phyloP scores from a whole-genome alignment of 2,329 filamentous ascomycete species.

The Phialophora tarda region DNA sequence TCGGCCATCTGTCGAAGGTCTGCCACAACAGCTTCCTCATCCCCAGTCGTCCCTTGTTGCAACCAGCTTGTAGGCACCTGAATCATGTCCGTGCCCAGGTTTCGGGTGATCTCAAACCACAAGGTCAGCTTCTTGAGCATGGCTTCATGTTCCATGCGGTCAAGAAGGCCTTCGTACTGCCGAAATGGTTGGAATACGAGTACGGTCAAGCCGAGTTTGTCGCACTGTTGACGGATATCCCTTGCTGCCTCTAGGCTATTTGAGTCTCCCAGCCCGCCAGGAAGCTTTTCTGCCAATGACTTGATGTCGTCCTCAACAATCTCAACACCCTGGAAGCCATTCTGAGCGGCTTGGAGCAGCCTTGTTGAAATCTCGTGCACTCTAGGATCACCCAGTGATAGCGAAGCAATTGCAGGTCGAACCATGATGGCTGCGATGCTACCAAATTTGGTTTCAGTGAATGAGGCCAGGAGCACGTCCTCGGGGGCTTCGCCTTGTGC shows the following conservation, averaged over 20 bases:
- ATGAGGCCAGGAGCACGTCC: neutral
- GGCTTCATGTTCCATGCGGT: slow-evolving; percentile 63
- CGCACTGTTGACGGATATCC: slow-evolving; percentile 14
- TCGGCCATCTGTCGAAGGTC: slow-evolving; percentile 22
- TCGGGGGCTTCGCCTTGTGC: neutral
- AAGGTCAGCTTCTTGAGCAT: slow-evolving; percentile 67
- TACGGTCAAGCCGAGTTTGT: slow-evolving; percentile 10
- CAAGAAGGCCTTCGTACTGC: slow-evolving; percentile 74
- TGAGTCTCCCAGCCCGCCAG: neutral
- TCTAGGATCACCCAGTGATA: slow-evolving; percentile 15
- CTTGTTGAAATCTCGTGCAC: slow-evolving; percentile 16
- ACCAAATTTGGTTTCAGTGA: neutral
- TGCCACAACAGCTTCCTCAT: slow-evolving; percentile 45
- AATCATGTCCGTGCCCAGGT: slow-evolving; percentile 71
- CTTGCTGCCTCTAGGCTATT: slow-evolving; percentile 15
- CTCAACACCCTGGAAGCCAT: slow-evolving; percentile 21
- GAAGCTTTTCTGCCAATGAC: slow-evolving; percentile 4
- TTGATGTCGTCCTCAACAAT: slow-evolving; percentile 23
- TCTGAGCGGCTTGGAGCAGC: slow-evolving; percentile 3
- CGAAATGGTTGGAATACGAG: slow-evolving; percentile 67
- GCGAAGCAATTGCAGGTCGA: slow-evolving; percentile 19
- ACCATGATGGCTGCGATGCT: neutral
- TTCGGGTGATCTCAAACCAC: slow-evolving; percentile 72
- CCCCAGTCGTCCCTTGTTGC: slow-evolving; percentile 54
- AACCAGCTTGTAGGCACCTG: slow-evolving; percentile 75